Conservation (phyloP, 495 filamentous ascomycete genomes). For the Podospora pseudopauciseta region DNA sequence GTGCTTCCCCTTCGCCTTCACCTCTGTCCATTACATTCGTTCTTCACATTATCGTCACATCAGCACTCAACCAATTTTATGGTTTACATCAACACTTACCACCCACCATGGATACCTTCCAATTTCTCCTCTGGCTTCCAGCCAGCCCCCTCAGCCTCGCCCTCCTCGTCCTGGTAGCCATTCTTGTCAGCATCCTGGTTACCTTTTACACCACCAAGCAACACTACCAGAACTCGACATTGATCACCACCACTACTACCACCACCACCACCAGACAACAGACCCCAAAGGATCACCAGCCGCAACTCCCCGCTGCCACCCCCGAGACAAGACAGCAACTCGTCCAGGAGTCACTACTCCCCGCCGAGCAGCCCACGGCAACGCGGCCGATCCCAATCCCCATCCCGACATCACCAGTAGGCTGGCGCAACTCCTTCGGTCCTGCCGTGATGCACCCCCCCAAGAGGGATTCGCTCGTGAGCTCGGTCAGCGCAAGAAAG, state of each 20-base stretch:
- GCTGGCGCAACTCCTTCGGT: not conserved
- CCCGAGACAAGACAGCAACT: not conserved
- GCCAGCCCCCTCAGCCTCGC: not conserved
- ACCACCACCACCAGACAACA: not conserved
- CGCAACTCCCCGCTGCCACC: not conserved
- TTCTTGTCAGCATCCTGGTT: not conserved
- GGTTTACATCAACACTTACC: not conserved
- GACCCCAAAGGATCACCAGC: not conserved
- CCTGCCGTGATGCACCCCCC: not conserved
- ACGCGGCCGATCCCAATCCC: not conserved
- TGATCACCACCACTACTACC: not conserved
- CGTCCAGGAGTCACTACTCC: not conserved
- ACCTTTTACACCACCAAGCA: not conserved
- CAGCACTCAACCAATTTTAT: not conserved
- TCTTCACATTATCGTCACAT: not conserved
- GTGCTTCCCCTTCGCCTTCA: not conserved
- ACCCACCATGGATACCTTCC: not conserved
- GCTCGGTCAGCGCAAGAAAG: conserved; percentile 7
- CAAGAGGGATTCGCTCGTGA: not conserved
- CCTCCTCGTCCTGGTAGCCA: not conserved
- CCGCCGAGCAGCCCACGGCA: not conserved
- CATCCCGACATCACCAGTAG: not conserved
- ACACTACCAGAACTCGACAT: not conserved
- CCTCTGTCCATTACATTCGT: not conserved
- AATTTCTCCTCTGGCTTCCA: not conserved